phyloP scores from a whole-genome alignment of 1,284 basidiomycete genomes.

The Meripilus lineatus region DNA sequence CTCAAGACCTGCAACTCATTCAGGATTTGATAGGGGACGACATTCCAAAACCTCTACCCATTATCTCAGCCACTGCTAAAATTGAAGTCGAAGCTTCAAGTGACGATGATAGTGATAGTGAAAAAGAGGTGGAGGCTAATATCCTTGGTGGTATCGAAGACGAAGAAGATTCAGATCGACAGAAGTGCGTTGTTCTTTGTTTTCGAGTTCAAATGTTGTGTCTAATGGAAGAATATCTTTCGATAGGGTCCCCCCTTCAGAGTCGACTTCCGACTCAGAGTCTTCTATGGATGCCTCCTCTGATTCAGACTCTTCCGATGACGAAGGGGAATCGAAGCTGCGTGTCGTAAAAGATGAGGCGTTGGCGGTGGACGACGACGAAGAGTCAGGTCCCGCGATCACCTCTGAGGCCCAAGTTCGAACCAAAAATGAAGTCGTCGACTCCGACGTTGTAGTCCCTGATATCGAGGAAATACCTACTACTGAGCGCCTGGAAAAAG shows the following conservation, averaged over 20 bases:
- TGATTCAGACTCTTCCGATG: constrained; percentile 34
- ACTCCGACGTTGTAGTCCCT: constrained; percentile 48
- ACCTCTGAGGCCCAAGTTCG: constrained; percentile 41
- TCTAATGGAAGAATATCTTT: background rate
- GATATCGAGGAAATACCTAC: constrained; percentile 50
- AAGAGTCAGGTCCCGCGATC: constrained; percentile 39
- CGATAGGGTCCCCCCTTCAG: background rate
- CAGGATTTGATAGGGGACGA: constrained; percentile 51
- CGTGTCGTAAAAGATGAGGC: constrained; percentile 9
- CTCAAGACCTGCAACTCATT: constrained; percentile 72
- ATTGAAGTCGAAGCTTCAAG: constrained; percentile 31
- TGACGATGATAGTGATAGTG: constrained; percentile 39
- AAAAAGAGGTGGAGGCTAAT: constrained; percentile 64
- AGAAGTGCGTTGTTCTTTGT: constrained; percentile 11
- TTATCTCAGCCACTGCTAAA: constrained; percentile 5
- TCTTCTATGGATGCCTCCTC: constrained; percentile 41
- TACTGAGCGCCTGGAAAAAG: constrained; percentile 59
- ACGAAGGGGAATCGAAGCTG: constrained; percentile 15
- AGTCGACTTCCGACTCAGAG: constrained; percentile 20
- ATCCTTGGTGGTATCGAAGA: constrained; percentile 36
- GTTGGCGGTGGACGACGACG: constrained; percentile 41
- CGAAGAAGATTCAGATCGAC: constrained; percentile 25
- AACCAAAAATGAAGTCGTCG: constrained; percentile 62
- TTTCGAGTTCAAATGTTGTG: background rate
- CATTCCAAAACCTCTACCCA: constrained; percentile 8